Conservation (phyloP, 2,329 filamentous ascomycete genomes). For the Orbilia oligospora region DNA sequence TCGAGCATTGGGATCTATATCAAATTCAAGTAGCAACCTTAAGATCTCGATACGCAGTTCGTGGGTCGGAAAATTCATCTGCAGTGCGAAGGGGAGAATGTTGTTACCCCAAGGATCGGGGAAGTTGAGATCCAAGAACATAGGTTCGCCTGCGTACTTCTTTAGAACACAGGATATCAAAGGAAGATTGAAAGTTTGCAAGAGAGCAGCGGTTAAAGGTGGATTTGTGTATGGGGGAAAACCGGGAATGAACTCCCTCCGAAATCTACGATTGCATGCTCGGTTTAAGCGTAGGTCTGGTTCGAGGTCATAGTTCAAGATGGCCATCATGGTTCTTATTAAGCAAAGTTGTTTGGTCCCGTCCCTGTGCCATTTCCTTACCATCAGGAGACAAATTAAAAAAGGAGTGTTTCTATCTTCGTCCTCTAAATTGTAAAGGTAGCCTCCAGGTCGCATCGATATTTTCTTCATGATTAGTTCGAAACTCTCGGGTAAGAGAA, state of each 20-base stretch:
- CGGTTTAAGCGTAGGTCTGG: background rate
- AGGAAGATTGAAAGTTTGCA: background rate
- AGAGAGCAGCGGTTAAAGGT: background rate
- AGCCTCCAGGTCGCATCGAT: too few species aligned
- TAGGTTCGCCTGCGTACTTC: constrained; percentile 13
- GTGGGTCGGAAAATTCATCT: background rate
- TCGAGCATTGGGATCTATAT: constrained; percentile 37
- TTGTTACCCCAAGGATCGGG: background rate
- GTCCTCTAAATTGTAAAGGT: too few species aligned
- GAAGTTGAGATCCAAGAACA: constrained; percentile 13
- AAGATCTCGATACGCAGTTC: constrained; percentile 16
- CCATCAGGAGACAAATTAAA: constrained; percentile 16
- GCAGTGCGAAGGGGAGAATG: background rate
- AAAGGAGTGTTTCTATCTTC: constrained; percentile 8
- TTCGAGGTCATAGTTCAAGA: constrained; percentile 15
- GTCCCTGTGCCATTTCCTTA: too few species aligned
- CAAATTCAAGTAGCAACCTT: constrained; percentile 24
- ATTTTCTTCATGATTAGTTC: constrained; percentile 5
- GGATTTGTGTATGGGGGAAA: too few species aligned
- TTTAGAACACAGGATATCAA: constrained; percentile 17
- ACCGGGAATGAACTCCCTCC: too few species aligned
- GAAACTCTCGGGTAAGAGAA: background rate
- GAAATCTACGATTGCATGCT: too few species aligned
- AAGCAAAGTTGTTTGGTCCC: background rate
- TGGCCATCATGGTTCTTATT: constrained; percentile 7